A percentile compares a stretch with the other conserved stretches of the same genome.
Evolutionary conservation across 768 basidiomycete species (phyloP).

Genomic region (Cubamyces sp.): DNA sequence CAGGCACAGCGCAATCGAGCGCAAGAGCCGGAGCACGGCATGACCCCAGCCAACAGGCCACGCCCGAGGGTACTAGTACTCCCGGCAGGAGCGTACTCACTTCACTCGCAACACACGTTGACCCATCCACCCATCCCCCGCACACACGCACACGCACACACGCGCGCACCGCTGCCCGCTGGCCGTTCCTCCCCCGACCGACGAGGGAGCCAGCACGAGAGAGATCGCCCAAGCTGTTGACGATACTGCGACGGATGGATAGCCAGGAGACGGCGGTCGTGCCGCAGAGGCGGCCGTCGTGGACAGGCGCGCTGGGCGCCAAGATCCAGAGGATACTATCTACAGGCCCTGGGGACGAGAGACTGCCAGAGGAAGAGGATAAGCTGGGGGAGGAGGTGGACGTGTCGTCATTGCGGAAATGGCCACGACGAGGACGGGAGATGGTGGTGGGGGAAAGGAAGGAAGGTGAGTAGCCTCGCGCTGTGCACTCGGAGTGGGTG

Average conservation of each 20-base stretch:
- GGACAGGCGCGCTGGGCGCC: slow-evolving; percentile 24
- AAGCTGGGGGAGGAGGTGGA: slow-evolving; percentile 12
- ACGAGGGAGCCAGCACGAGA: not conserved
- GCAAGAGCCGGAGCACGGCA: slow-evolving; percentile 26
- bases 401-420: slow-evolving; percentile 14
- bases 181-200: not conserved
- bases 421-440: slow-evolving; percentile 3
- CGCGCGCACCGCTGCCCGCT: not conserved
- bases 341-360: slow-evolving; percentile 5
- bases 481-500: not conserved
- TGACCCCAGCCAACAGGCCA: not conserved
- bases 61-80: slow-evolving; percentile 19
- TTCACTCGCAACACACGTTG: not conserved
- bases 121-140: not conserved
- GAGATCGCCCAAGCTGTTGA: slow-evolving; percentile 18
- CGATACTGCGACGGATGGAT: slow-evolving; percentile 11
- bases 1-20: slow-evolving; percentile 24
- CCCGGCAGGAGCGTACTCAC: not conserved
- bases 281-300: slow-evolving; percentile 21
- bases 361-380: slow-evolving; percentile 3
- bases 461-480: slow-evolving; percentile 25
- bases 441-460: slow-evolving; percentile 17
- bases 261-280: slow-evolving; percentile 15
- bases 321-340: slow-evolving; percentile 21
- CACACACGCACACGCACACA: not conserved